Percentiles rank a stretch among this genome's conserved stretches.
Conservation (phyloP, 352 stramenopile species). For the Phytophthora capsici region DNA sequence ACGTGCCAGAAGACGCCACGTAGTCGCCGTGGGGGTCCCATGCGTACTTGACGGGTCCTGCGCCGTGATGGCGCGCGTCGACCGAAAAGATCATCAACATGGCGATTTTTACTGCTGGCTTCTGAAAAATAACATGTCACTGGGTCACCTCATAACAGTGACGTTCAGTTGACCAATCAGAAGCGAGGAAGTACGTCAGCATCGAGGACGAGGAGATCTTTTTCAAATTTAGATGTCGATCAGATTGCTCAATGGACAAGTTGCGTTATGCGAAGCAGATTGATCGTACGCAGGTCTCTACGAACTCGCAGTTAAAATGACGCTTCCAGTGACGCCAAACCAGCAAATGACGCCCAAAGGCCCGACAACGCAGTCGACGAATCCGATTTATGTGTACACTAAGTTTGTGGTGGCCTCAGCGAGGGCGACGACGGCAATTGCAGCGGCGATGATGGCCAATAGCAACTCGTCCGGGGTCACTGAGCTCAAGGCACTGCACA, state of each 20-base stretch:
- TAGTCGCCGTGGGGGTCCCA: constrained; percentile 82
- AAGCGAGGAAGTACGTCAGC: constrained; percentile 30
- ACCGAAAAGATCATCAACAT: constrained; percentile 89
- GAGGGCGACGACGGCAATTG: constrained; percentile 51
- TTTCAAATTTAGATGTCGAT: constrained; percentile 16
- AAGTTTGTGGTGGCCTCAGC: constrained; percentile 53
- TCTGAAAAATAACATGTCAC: constrained; percentile 7
- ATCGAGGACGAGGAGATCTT: constrained; percentile 28
- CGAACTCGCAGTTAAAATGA: constrained; percentile 12
- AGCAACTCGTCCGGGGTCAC: constrained; percentile 31
- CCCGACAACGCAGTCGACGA: constrained; percentile 37
- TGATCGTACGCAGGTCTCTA: too few relatives aligned
- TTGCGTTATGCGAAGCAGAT: constrained; percentile 5
- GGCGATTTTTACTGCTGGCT: constrained; percentile 9
- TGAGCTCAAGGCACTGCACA: constrained; percentile 44
- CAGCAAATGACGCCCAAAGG: constrained; percentile 15
- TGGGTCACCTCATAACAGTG: background rate
- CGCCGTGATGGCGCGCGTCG: constrained; percentile 77
- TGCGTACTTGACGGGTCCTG: constrained; percentile 76
- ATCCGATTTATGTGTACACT: constrained; percentile 56
- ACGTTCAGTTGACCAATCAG: constrained; percentile 11
- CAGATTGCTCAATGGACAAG: constrained; percentile 8
- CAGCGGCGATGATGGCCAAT: constrained; percentile 53
- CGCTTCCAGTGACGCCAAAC: constrained; percentile 1
- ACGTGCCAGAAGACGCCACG: constrained; percentile 77